These are phyloP conservation scores for Aureobasidium subglaciale DNA, from an alignment of 2,329 filamentous ascomycete genomes.

Conservation along the genomic window DNA sequence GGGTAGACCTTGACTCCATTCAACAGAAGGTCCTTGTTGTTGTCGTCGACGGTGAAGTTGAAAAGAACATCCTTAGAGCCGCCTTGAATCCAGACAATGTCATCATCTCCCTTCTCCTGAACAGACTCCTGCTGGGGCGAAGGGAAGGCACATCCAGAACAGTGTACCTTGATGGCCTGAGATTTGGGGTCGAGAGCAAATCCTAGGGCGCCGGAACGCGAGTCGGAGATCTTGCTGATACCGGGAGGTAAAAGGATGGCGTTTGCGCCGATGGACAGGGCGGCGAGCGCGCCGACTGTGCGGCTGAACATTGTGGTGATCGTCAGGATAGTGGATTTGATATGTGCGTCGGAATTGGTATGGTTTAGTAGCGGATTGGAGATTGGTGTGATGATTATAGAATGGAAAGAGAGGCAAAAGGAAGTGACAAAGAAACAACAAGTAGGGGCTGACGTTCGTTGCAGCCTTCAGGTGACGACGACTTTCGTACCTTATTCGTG, in stretches of 20 bases:
- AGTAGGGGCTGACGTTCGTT: conserved; percentile 3
- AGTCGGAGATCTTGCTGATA: conserved; percentile 37
- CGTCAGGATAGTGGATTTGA: conserved; percentile 7
- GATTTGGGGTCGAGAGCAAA: conserved; percentile 35
- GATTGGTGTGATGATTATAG: background rate
- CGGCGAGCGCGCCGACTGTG: conserved; percentile 24
- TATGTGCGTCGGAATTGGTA: background rate
- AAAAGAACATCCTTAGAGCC: conserved; percentile 34
- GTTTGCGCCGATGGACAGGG: conserved; percentile 26
- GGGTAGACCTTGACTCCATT: conserved; percentile 57
- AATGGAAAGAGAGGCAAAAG: background rate
- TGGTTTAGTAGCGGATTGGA: background rate
- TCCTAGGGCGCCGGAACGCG: conserved; percentile 36
- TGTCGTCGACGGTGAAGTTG: conserved; percentile 46
- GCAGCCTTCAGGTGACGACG: conserved; percentile 2
- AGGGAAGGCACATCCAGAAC: conserved; percentile 46
- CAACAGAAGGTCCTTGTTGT: conserved; percentile 43
- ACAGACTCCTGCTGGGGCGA: conserved; percentile 15
- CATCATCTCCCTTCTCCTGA: conserved; percentile 20
- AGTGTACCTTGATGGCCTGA: conserved; percentile 45
- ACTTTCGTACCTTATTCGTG: conserved; percentile 1
- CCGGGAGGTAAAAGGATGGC: conserved; percentile 49
- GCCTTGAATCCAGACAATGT: conserved; percentile 25
- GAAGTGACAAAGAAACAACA: background rate
- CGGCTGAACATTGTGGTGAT: conserved; percentile 27